Percentiles rank a stretch among this genome's conserved stretches.
phyloP scores from a whole-genome alignment of 1,139 yeast genomes.

The Diutina rugosa region DNA sequence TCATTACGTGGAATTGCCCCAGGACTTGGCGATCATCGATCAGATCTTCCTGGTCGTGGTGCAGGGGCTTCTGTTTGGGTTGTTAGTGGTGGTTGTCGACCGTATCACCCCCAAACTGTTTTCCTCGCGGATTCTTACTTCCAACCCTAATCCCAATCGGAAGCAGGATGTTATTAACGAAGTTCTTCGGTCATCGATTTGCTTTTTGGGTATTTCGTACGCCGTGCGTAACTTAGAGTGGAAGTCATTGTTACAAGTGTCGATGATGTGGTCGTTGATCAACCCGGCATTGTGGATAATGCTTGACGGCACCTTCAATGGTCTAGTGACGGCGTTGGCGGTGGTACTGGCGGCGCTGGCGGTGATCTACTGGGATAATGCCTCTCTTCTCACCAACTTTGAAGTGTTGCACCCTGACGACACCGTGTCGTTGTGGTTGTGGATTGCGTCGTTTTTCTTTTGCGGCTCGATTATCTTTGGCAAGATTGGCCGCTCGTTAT shows the following conservation, averaged over 20 bases:
- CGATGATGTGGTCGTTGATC: constrained; percentile 60
- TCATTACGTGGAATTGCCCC: constrained; percentile 13
- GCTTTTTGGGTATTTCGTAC: constrained; percentile 73
- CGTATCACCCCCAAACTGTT: constrained; percentile 22
- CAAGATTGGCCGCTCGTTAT: constrained; percentile 50
- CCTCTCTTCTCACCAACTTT: constrained; percentile 3
- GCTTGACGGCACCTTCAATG: constrained; percentile 63
- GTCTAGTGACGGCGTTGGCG: constrained; percentile 37
- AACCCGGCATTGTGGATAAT: constrained; percentile 75
- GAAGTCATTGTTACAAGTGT: constrained; percentile 65
- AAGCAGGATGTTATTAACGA: constrained; percentile 22
- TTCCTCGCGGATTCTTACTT: constrained; percentile 12
- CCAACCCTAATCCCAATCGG: constrained; percentile 15
- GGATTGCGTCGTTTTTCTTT: constrained; percentile 49
- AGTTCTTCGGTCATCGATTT: constrained; percentile 47
- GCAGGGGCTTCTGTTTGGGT: constrained; percentile 55
- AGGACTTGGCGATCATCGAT: constrained; percentile 15
- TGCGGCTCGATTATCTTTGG: constrained; percentile 62
- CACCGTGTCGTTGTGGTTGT: constrained; percentile 12
- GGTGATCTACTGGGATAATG: constrained; percentile 21
- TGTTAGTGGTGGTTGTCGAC: constrained; percentile 51
- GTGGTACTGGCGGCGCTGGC: constrained; percentile 17
- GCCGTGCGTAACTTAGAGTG: constrained; percentile 75
- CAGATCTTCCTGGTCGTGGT: constrained; percentile 15
- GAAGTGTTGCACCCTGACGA: constrained; percentile 3